A percentile compares a stretch with the other conserved stretches of the same genome.
Evolutionary conservation across 1,139 yeast species (phyloP).

Genomic region (Kurtzmaniella quercitrusa): DNA sequence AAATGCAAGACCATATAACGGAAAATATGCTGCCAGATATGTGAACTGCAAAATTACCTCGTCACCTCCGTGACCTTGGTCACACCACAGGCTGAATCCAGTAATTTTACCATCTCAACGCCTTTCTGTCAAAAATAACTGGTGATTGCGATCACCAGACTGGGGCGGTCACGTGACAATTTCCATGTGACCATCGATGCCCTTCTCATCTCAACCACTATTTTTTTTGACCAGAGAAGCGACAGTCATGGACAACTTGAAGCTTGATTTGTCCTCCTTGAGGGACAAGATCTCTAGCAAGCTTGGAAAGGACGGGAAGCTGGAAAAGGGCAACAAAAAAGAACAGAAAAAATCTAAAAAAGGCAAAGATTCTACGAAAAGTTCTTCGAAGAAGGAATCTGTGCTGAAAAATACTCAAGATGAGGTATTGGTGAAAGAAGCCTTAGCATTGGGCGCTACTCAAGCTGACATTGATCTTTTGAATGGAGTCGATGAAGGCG

Average conservation of each 20-base stretch:
- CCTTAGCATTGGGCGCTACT: conserved; percentile 63
- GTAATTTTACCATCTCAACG: no score
- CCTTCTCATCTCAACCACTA: conserved; percentile 1
- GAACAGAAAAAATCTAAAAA: conserved; percentile 13
- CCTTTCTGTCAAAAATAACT: background rate
- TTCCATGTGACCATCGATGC: background rate
- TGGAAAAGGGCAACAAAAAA: conserved; percentile 18
- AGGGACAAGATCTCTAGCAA: conserved; percentile 54
- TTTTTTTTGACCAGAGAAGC: conserved; percentile 1
- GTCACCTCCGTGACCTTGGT: no score
- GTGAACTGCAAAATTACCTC: no score
- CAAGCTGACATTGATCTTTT: conserved; percentile 60
- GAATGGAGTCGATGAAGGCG: conserved; percentile 48
- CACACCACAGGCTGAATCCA: no score
- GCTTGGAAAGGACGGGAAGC: conserved; percentile 20
- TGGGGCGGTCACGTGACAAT: background rate
- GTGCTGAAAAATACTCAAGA: conserved; percentile 13
- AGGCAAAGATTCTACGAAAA: conserved; percentile 7
- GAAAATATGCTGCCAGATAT: no score
- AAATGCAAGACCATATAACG: no score
- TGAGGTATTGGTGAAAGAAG: conserved; percentile 61
- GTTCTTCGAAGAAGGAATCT: conserved; percentile 1
- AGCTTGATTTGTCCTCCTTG: conserved; percentile 47
- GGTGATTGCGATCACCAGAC: background rate
- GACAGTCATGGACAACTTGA: conserved; percentile 26